Base-by-base conservation (phyloP, 2,329 filamentous ascomycete species). In the Neonectria ditissima region DNA sequence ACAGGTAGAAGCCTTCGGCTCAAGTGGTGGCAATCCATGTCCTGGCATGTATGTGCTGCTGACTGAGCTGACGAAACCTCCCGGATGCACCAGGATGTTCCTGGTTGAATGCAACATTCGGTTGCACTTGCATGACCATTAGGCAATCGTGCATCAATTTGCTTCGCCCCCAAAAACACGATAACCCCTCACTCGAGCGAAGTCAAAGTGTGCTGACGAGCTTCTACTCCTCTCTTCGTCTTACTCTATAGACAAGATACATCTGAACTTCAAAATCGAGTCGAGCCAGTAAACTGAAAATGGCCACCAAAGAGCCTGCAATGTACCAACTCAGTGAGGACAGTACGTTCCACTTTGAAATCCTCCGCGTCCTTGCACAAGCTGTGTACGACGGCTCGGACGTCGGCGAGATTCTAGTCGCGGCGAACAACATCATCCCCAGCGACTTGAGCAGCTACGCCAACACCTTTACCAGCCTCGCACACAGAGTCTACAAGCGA, bases 361-460 rank as follows among this genome's bases (percentile, higher is more conserved):
- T 67, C 11, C 65, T 68, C 10, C 62, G 61, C 0, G 65, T 55
- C 5, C 50, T 68, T 1, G 56, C 48, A 0, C 61, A 67, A 16
- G 43, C 53, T 11, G 20, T 34, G n/a, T 26, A 18, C 22, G 65
- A 57, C 7, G 66, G 65, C 0, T 55, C 62, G 13, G 73, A 77
- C 22, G 70, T 77, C 0, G 74, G 72, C 41, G 75, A 79, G 16
- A 72, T 80, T 1, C 69, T 81, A 5, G 70, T 69, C 14, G 69
- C 69, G 2, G 73, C 73, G 3, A 67, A 70, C 14, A 62, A 71
- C 13, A 74, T 76, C 44, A 63, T 63, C 16, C 48, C 68, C 0
- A 63, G 67, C 4, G 63, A 74, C 32, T 64, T 73, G 4, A 68
- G 69, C 22, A 74, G 71, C 59, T 76, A 59, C 47, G 63, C 65